phyloP scores from a whole-genome alignment of 176 grass and related monocot species.

The sorghum (Sorghum bicolor) region Sorghum_bicolor_NCBIv3 NC_012878.2:41929501-41930000 shows the following conservation, averaged over 20 bases:
- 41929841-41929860: background rate
- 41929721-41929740: background rate
- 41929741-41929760: background rate
- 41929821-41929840: slow-evolving; percentile 47
- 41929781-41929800: slow-evolving; percentile 8
- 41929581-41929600: background rate
- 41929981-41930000: background rate
- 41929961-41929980: no score
- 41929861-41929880: background rate
- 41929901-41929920: background rate
- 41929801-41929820: slow-evolving; percentile 8
- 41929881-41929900: background rate
- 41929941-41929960: background rate
- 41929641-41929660: background rate
- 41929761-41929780: background rate
- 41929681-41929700: background rate
- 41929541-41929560: background rate
- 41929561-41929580: background rate
- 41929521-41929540: background rate
- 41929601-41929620: background rate
- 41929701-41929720: background rate
- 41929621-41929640: background rate
- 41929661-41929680: background rate
- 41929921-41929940: slow-evolving; percentile 29
- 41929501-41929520: background rate